Percentiles rank a stretch among this genome's conserved stretches.
phyloP scores from a whole-genome alignment of 352 stramenopile species.

The Phytophthora nicotianae region DNA sequence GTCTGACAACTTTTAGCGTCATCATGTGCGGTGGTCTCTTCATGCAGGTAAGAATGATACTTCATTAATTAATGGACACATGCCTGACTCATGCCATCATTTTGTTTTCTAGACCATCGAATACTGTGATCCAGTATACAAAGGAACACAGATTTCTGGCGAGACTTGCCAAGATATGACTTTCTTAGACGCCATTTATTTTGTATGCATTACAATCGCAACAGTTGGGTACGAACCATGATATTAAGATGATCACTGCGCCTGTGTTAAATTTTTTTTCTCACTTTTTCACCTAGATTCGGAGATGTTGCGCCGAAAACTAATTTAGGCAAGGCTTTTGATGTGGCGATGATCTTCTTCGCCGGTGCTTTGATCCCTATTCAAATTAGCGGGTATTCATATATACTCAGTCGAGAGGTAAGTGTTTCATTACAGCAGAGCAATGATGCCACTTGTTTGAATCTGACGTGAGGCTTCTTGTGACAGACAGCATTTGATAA shows the following conservation, averaged over 20 bases:
- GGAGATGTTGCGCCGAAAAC: conserved; percentile 76
- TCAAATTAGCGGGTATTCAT: conserved; percentile 70
- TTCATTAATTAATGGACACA: neutral
- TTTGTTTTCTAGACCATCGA: conserved; percentile 53
- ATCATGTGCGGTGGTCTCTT: conserved; percentile 66
- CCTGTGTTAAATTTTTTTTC: neutral
- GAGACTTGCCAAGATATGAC: conserved; percentile 68
- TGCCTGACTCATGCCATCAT: neutral
- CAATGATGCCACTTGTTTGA: no score
- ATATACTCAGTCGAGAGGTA: conserved; percentile 76
- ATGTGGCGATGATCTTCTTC: conserved; percentile 77
- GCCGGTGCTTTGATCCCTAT: conserved; percentile 70
- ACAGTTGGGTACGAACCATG: conserved; percentile 69
- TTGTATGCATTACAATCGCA: conserved; percentile 85
- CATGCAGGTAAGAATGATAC: conserved; percentile 46
- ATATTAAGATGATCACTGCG: no score
- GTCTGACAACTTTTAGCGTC: conserved; percentile 57
- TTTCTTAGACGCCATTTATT: conserved; percentile 83
- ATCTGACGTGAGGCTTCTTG: conserved; percentile 11
- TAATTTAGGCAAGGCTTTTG: conserved; percentile 63
- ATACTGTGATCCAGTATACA: conserved; percentile 49
- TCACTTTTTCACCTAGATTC: conserved; percentile 40
- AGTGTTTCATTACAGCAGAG: neutral
- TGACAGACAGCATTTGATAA: conserved; percentile 78
- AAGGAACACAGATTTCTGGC: conserved; percentile 20